Evolutionary conservation across 345 rosid species (phyloP), one percentile per base, ranked within the genome.

Genomic region (Salix viminalis): DNA sequence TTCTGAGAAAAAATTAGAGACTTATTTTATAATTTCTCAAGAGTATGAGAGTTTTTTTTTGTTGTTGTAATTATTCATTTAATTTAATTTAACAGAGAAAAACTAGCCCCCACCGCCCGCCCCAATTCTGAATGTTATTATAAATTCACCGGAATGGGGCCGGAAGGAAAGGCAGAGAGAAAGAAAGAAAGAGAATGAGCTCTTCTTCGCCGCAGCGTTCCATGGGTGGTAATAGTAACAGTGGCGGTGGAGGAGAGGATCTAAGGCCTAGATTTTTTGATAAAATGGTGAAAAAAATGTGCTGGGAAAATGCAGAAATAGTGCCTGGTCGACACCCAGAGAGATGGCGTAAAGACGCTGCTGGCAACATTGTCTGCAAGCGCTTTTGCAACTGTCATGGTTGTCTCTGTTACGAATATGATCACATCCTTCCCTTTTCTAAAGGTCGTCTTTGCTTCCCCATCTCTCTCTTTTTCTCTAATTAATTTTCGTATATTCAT

Each of bases 301-400:
- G 98, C 78, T 95, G 99, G 99, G 86, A 85, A 1, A 87, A 89
- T 1, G 97, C 99, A 0, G 93, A 86, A 10, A 73, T 65, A 18
- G 92, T 93, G 4, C 91, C 93, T 4, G 96, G 98, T 65, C 90
- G 98, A 71, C 99, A 95, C 79, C 99, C 97, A 24, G 99, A 90
- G 76, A 79, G 99, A 78, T 95, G 99, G 99, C 97, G 97, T 70
- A 89, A 89, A 80, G 99, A 95, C 81, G 92, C 89, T 10, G 96
- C 96, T 56, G 96, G 98, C 1, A 96, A 93, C 84, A 73, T 91
- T 6, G 97, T 95, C 78, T 93, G 97, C 87, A 91, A 88, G 79
- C 93, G 97, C 66, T 89, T 92, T 86, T 85, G 90, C 78, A 96
- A 96, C 79, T 95, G 99, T 83, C 73, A 79, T 28, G 98, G 99